Evolutionary conservation across 2,329 filamentous ascomycete genomes (phyloP), one percentile per base, ranked within the genome.

Genomic region (Alternaria atra): DNA sequence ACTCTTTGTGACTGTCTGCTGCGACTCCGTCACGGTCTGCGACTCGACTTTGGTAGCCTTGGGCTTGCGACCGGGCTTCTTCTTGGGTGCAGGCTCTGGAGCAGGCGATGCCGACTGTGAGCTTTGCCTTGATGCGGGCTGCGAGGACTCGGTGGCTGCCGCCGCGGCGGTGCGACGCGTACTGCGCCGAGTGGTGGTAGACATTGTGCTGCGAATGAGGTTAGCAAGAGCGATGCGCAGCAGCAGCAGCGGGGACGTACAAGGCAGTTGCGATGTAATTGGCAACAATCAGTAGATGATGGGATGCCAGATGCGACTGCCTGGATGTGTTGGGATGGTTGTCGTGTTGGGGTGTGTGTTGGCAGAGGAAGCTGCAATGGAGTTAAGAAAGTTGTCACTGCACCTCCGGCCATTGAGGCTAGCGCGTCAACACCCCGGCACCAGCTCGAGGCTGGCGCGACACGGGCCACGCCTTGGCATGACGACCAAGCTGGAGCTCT

Each of bases 401-500:
- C 48, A 56, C 46, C 40, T 50, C 60, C 59, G 62, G 57, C 51
- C 43, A 57, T 47, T 51, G 48, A 25, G 52, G 34, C 53, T 56
- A 56, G 61, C 30, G 58, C 58, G 55, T 58, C 48, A 61, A 58
- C 60, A 54, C 58, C 61, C 61, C 58, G 55, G 61, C 54, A 43
- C 32, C 47, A 37, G 39, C 39, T 61, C 55, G 59, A 58, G 46
- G 60, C 57, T 50, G 60, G 63, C 32, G 59, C 60, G 52, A 57
- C 60, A 61, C 63, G 55, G 54, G 44, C 63, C 56, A 65, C 25
- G 61, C 34, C 63, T 65, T 63, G 63, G 63, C 67, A 70, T 68
- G 63, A 68, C 67, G 65, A 58, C 67, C 65, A 42, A 67, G 60
- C 61, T 65, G 53, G 52, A 66, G 59, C 65, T 68, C 61, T 67